Conservation (phyloP, 2,329 filamentous ascomycete genomes). For the Trichoderma afroharzianum region DNA sequence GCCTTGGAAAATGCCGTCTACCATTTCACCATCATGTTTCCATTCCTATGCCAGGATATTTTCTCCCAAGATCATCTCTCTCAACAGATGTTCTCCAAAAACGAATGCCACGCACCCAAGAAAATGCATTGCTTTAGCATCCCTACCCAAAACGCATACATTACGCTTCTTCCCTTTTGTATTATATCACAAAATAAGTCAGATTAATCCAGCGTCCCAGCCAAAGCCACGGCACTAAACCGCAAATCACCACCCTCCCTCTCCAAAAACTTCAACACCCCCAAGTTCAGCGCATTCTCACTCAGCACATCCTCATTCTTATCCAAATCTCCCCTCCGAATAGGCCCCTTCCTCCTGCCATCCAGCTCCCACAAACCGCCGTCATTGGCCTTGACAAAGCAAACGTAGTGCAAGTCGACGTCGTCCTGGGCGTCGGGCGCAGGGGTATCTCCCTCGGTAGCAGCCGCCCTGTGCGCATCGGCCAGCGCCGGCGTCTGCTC, state of each 20-base stretch:
- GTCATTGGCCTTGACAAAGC: conserved; percentile 75
- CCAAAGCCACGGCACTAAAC: conserved; percentile 57
- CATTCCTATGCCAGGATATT: neutral
- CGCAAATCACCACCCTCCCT: conserved; percentile 53
- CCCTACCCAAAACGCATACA: neutral
- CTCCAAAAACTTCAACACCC: conserved; percentile 56
- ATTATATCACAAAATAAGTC: neutral
- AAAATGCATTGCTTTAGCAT: neutral
- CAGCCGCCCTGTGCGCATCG: conserved; percentile 72
- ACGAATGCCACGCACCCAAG: neutral
- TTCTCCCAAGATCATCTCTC: neutral
- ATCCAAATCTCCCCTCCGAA: conserved; percentile 52
- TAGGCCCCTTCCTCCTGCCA: conserved; percentile 55
- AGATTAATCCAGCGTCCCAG: conserved; percentile 45
- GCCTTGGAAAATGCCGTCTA: too few species aligned
- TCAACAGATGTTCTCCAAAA: neutral
- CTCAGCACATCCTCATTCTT: conserved; percentile 69
- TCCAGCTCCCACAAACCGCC: conserved; percentile 62
- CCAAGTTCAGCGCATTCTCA: conserved; percentile 68
- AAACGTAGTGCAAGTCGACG: conserved; percentile 94
- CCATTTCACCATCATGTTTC: neutral
- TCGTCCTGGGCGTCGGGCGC: conserved; percentile 76
- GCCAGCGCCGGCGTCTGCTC: conserved; percentile 76
- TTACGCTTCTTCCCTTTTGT: neutral
- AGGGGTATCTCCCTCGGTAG: conserved; percentile 70